A percentile compares a stretch with the other conserved stretches of the same genome.
phyloP scores from a whole-genome alignment of 805 yeast genomes.

The Saturnispora zaruensis region DNA sequence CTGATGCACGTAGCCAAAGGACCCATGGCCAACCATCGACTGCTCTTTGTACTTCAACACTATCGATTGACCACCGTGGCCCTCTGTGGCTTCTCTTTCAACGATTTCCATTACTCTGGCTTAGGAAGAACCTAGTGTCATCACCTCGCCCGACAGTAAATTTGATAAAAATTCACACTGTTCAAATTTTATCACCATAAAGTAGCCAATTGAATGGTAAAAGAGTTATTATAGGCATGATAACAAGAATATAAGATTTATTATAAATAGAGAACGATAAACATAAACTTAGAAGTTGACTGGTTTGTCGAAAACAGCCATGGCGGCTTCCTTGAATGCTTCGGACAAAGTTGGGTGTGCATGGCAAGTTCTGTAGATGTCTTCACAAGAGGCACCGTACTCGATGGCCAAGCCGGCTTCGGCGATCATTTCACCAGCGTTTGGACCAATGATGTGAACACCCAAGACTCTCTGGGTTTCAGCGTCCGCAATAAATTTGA shows the following conservation, averaged over 20 bases:
- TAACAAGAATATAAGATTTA: neutral
- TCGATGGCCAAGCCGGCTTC: conserved; percentile 97
- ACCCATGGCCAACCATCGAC: conserved; percentile 95
- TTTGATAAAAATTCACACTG: too few relatives aligned
- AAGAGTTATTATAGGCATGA: neutral
- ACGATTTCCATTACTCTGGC: conserved; percentile 1
- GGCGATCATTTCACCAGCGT: conserved; percentile 99
- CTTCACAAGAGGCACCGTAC: conserved; percentile 98
- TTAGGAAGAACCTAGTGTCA: neutral
- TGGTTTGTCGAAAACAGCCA: conserved; percentile 86
- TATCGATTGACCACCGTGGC: conserved; percentile 1
- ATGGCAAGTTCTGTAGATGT: conserved; percentile 93
- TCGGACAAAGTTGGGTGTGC: conserved; percentile 98
- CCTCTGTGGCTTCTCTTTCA: conserved; percentile 4
- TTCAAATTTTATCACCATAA: neutral
- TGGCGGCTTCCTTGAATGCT: conserved; percentile 97
- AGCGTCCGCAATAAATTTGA: conserved; percentile 90
- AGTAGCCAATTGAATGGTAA: neutral
- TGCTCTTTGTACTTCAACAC: conserved; percentile 68
- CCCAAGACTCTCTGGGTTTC: conserved; percentile 96
- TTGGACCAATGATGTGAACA: conserved; percentile 94
- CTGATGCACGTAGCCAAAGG: conserved; percentile 97
- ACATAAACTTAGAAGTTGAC: conserved; percentile 55
- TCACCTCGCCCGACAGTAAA: neutral
- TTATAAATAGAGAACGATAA: neutral